Evolutionary conservation across 805 yeast genomes (phyloP).

Genomic region (Yarrowia bubula): DNA sequence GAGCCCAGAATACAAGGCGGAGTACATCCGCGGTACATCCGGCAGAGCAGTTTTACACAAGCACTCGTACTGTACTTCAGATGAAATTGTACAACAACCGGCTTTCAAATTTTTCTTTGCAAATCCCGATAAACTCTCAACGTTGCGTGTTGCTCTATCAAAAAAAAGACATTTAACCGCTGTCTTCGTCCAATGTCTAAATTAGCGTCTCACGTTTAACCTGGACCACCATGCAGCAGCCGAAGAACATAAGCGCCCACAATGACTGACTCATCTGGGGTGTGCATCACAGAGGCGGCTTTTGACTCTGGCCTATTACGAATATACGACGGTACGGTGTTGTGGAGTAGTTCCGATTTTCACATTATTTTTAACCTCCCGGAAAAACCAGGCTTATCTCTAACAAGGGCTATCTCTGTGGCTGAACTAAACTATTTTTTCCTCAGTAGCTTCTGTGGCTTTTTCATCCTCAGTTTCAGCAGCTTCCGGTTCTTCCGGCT

Average conservation of each 20-base stretch:
- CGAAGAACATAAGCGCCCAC: too few relatives aligned
- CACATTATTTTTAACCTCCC: not conserved
- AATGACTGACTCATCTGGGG: slow-evolving; percentile 14
- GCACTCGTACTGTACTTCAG: too few relatives aligned
- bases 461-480: not conserved
- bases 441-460: not conserved
- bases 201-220: not conserved
- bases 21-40: too few relatives aligned
- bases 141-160: too few relatives aligned
- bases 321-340: not conserved
- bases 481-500: not conserved
- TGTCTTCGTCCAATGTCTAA: too few relatives aligned
- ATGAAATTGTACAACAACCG: too few relatives aligned
- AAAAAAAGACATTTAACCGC: too few relatives aligned
- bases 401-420: not conserved
- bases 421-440: not conserved
- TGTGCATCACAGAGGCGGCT: not conserved
- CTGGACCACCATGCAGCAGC: not conserved
- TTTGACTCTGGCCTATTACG: not conserved
- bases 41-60: too few relatives aligned
- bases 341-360: too few relatives aligned
- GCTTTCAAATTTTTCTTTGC: too few relatives aligned
- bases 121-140: too few relatives aligned
- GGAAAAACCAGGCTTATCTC: not conserved
- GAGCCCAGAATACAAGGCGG: too few relatives aligned